Conservation (phyloP, 1,284 basidiomycete genomes). For the Xerocomus subilludens region DNA sequence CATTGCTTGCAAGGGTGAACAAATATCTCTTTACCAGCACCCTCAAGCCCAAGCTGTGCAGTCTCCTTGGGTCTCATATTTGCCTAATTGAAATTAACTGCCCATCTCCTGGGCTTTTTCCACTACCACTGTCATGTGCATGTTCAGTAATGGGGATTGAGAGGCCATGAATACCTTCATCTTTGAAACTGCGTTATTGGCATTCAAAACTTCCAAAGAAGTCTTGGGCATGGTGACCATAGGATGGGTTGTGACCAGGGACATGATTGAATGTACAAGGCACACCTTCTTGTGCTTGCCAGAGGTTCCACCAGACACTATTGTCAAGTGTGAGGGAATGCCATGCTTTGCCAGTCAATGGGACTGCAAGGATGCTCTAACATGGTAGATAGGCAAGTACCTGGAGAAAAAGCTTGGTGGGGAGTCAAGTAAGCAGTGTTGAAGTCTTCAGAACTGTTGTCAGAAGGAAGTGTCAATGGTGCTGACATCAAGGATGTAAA, state of each 20-base stretch:
- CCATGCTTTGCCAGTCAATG: slow-evolving; percentile 75
- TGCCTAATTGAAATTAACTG: slow-evolving; percentile 49
- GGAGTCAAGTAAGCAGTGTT: slow-evolving; percentile 54
- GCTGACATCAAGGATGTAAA: slow-evolving; percentile 1
- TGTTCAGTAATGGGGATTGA: slow-evolving; percentile 46
- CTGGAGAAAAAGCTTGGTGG: slow-evolving; percentile 65
- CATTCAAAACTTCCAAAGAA: slow-evolving; percentile 45
- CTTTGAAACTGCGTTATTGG: slow-evolving; percentile 42
- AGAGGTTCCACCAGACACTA: slow-evolving; percentile 78
- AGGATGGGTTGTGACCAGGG: slow-evolving; percentile 29
- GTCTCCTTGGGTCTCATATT: slow-evolving; percentile 46
- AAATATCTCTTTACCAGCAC: slow-evolving; percentile 40
- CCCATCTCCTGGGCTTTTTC: slow-evolving; percentile 51
- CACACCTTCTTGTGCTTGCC: slow-evolving; percentile 72
- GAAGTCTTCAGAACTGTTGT: slow-evolving; percentile 36
- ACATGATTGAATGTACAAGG: slow-evolving; percentile 56
- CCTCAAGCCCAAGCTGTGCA: slow-evolving; percentile 32
- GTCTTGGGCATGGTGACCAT: slow-evolving; percentile 35
- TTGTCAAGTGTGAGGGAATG: slow-evolving; percentile 74
- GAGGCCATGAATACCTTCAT: slow-evolving; percentile 50
- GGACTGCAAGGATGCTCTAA: slow-evolving; percentile 68
- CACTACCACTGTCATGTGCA: slow-evolving; percentile 47
- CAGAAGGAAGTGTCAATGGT: slow-evolving; percentile 27
- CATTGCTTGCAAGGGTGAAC: slow-evolving; percentile 32
- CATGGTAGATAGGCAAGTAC: slow-evolving; percentile 60